These are phyloP conservation scores for Nicotiana paniculata DNA, from an alignment of 257 asterid species.

Conservation along the genomic window DNA sequence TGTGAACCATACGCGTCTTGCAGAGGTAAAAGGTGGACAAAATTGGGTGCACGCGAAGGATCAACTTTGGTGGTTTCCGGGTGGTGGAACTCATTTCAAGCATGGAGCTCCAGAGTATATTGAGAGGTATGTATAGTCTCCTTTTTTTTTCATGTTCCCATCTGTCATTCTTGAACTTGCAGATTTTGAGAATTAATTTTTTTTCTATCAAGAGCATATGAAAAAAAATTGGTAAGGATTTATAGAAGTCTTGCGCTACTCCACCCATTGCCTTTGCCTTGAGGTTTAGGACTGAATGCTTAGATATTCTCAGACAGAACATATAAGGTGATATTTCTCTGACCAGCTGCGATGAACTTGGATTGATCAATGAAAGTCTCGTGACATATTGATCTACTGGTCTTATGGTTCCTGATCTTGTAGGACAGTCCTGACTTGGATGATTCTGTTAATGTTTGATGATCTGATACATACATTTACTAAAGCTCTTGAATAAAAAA, in stretches of 20 bases:
- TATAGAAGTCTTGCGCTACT: background rate
- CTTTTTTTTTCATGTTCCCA: background rate
- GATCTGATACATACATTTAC: background rate
- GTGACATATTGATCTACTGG: background rate
- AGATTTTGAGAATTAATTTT: background rate
- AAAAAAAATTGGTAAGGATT: background rate
- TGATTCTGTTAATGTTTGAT: no score
- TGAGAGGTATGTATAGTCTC: conserved; percentile 46
- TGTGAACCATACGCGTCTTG: conserved; percentile 82
- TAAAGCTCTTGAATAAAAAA: background rate
- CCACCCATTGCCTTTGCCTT: background rate
- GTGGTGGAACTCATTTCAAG: conserved; percentile 98
- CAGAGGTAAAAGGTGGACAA: conserved; percentile 93
- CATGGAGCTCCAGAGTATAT: conserved; percentile 92
- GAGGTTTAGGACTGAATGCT: background rate
- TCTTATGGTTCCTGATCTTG: background rate
- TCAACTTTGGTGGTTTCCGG: conserved; percentile 92
- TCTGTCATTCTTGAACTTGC: background rate
- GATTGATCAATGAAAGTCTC: background rate
- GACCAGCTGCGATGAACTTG: background rate
- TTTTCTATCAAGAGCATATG: background rate
- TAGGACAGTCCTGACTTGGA: no score
- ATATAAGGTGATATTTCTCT: background rate
- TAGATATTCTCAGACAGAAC: background rate
- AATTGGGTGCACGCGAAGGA: conserved; percentile 86